Evolutionary conservation across 176 grass and related monocot species (phyloP).

Genomic region (Phragmites australis): DNA sequence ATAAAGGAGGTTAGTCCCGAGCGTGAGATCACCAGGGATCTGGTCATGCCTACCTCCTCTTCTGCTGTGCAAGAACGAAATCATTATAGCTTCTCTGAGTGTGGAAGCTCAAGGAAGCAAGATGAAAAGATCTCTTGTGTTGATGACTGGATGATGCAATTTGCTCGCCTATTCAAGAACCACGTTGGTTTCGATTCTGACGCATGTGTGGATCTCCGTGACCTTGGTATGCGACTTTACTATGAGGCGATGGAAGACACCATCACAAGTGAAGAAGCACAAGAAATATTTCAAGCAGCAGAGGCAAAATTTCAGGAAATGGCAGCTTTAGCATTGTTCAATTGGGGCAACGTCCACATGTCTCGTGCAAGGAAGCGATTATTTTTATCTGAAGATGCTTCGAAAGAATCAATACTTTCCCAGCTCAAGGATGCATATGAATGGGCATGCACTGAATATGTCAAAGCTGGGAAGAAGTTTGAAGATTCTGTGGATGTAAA

Average conservation of each 20-base stretch:
- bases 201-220: slow-evolving; percentile 68
- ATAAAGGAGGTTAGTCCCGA: slow-evolving; percentile 75
- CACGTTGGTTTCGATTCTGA: slow-evolving; percentile 71
- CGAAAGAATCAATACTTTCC: slow-evolving; percentile 43
- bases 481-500: slow-evolving; percentile 72
- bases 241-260: slow-evolving; percentile 91
- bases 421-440: slow-evolving; percentile 68
- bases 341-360: slow-evolving; percentile 90
- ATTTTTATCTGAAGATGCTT: slow-evolving; percentile 56
- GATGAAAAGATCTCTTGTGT: slow-evolving; percentile 34
- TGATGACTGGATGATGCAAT: slow-evolving; percentile 86
- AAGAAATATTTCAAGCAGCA: slow-evolving; percentile 70
- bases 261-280: slow-evolving; percentile 81
- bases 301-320: slow-evolving; percentile 90
- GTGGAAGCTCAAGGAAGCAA: slow-evolving; percentile 37
- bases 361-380: slow-evolving; percentile 75
- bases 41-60: slow-evolving; percentile 36
- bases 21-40: slow-evolving; percentile 52
- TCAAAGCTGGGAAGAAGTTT: slow-evolving; percentile 71
- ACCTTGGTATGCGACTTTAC: slow-evolving; percentile 70
- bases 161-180: slow-evolving; percentile 77
- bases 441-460: slow-evolving; percentile 73
- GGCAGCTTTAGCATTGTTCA: slow-evolving; percentile 75
- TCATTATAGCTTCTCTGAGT: slow-evolving; percentile 37
- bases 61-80: slow-evolving; percentile 39